Evolutionary conservation across 345 rosid genomes (phyloP).

Genomic region (Odontarrhena argentea): DNA sequence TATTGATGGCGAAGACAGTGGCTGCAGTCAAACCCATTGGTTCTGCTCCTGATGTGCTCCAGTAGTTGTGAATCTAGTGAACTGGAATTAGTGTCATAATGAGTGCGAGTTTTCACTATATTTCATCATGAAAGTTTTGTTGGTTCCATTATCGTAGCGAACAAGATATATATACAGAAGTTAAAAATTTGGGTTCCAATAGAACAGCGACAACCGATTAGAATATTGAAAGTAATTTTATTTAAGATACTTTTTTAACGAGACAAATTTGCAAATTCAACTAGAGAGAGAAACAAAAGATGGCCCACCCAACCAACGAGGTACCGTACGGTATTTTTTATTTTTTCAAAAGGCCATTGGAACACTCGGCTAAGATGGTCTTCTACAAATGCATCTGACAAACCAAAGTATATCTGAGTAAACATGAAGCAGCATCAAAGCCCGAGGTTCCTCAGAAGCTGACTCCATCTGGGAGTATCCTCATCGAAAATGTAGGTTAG

Average conservation of each 20-base stretch:
- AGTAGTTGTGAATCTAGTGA: slow-evolving; percentile 8
- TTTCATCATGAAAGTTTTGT: background rate
- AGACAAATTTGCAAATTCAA: too few relatives aligned
- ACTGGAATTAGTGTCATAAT: background rate
- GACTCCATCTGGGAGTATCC: slow-evolving; percentile 87
- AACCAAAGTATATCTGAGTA: slow-evolving; percentile 15
- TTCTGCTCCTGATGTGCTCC: background rate
- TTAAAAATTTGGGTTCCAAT: background rate
- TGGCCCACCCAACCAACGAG: too few relatives aligned
- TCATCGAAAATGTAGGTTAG: slow-evolving; percentile 92
- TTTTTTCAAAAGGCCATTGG: background rate
- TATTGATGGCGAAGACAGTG: background rate
- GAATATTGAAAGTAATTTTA: background rate
- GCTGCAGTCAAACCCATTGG: too few relatives aligned
- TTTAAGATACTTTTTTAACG: background rate
- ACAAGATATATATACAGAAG: background rate
- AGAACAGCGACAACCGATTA: background rate
- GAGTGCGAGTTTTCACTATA: background rate
- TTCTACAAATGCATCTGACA: background rate
- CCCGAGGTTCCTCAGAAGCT: slow-evolving; percentile 65
- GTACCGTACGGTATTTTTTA: too few relatives aligned
- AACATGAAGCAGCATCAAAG: slow-evolving; percentile 35
- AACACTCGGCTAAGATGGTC: background rate
- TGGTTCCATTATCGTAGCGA: background rate
- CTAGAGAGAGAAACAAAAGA: background rate